These are phyloP conservation scores for Vigna nakashimae DNA, from an alignment of 306 rosid species.

Conservation along the genomic window DNA sequence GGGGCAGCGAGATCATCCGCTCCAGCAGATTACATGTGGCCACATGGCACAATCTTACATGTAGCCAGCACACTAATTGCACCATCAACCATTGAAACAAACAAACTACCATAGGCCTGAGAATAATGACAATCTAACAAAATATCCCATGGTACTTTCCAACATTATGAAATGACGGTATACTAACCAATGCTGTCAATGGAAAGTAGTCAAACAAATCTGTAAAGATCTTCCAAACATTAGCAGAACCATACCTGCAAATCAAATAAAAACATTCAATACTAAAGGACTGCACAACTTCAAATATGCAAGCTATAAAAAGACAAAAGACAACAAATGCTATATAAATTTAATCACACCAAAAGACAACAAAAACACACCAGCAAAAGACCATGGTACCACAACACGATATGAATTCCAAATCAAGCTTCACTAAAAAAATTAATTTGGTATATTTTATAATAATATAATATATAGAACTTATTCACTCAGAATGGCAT, in stretches of 20 bases:
- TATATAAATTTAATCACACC: too few species aligned
- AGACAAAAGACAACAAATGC: background rate
- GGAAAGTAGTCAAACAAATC: conserved; percentile 98
- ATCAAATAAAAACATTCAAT: conserved; percentile 41
- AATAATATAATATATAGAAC: background rate
- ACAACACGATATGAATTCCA: background rate
- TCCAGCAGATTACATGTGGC: background rate
- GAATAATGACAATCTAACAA: conserved; percentile 18
- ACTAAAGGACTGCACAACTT: conserved; percentile 25
- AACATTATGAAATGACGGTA: background rate
- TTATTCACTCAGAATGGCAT: background rate
- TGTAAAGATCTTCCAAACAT: conserved; percentile 95
- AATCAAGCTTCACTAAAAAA: background rate
- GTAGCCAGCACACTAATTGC: background rate
- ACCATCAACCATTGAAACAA: background rate
- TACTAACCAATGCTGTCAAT: conserved; percentile 93
- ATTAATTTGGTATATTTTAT: background rate
- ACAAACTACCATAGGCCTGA: background rate
- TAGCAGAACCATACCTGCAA: conserved; percentile 96
- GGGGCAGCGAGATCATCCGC: background rate
- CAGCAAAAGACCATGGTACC: background rate
- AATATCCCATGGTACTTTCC: conserved; percentile 9
- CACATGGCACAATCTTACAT: background rate
- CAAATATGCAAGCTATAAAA: background rate
- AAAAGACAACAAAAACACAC: background rate